Evolutionary conservation across 352 stramenopile genomes (phyloP), one percentile per base, ranked within the genome.

Genomic region (Globisporangium spiculum): DNA sequence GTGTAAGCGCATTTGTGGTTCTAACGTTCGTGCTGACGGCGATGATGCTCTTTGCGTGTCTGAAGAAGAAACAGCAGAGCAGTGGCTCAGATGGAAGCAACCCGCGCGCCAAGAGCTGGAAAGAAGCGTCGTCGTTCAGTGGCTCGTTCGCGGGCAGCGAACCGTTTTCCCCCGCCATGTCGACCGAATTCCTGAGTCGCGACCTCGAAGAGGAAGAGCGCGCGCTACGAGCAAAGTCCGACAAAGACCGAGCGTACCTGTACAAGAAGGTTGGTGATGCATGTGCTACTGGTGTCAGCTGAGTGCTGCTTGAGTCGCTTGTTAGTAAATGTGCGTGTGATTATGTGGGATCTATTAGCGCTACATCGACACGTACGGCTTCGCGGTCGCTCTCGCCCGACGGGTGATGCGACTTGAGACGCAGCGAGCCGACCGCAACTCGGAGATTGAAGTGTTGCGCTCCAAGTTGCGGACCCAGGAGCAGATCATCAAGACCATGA

Each of bases 351-450:
- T 50, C 26, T 10, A 46, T 16, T 56, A 93, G 83, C 77, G 79
- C 22, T 93, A 92, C 62, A 83, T 81, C 18, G 86, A 93, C 34
- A 86, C 76, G 54, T 92, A 91, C 41, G 83, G 83, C 53, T 73
- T 90, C 32, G 79, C 77, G 0, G 83, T 88, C 12, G 65, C 75
- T 6, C 62, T 91, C 7, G 69, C 83, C 22, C 77, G 77, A 6
- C 82, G 80, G 38, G 68, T 90, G 22, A 74, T 75, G 30, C 56
- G 73, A 14, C 68, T 93, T 24, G 79, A 92, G 60, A 73, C 76
- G 5, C 60, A 73, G 60, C 75, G 70, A 7, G 36, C 69, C 0
- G 72, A 79, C 30, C 79, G 80, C 22, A 75, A 77, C 53, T 68
- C 75, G 34, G 79, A 88, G 65, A 67, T 90, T 20, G 69, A 84